Conservation (phyloP, 2,329 filamentous ascomycete species). For the Colletotrichum sp. region DNA sequence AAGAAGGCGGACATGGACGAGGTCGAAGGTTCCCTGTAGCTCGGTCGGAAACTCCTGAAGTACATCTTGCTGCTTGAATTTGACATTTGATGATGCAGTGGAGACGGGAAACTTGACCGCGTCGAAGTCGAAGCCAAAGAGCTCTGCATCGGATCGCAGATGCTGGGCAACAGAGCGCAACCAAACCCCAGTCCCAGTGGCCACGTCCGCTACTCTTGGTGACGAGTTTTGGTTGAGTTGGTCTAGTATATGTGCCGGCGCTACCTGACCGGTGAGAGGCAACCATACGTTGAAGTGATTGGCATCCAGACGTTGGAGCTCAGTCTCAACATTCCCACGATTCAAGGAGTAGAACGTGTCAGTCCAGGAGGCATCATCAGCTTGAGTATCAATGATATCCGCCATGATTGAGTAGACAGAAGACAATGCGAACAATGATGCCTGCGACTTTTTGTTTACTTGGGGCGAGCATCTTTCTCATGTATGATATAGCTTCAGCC, state of each 20-base stretch:
- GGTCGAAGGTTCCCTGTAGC: background rate
- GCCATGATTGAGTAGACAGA: background rate
- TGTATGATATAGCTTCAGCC: background rate
- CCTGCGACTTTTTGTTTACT: fast-evolving
- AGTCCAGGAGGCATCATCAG: background rate
- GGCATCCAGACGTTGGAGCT: background rate
- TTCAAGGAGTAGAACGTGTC: background rate
- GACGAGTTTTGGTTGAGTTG: background rate
- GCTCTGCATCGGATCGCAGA: background rate
- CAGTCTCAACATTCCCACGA: background rate
- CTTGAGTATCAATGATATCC: background rate
- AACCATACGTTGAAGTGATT: background rate
- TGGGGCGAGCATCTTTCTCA: background rate
- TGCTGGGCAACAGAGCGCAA: background rate
- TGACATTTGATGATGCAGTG: background rate
- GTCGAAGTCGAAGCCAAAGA: background rate
- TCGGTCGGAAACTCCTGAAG: background rate
- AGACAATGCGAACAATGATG: background rate
- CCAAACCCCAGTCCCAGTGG: background rate
- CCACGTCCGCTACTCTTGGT: background rate
- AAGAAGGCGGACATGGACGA: background rate
- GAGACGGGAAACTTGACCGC: background rate
- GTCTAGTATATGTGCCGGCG: background rate
- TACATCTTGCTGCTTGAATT: background rate
- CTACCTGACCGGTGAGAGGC: background rate